These are phyloP conservation scores for Gymnopilus junonius DNA, from an alignment of 768 basidiomycete species.

Conservation along the genomic window DNA sequence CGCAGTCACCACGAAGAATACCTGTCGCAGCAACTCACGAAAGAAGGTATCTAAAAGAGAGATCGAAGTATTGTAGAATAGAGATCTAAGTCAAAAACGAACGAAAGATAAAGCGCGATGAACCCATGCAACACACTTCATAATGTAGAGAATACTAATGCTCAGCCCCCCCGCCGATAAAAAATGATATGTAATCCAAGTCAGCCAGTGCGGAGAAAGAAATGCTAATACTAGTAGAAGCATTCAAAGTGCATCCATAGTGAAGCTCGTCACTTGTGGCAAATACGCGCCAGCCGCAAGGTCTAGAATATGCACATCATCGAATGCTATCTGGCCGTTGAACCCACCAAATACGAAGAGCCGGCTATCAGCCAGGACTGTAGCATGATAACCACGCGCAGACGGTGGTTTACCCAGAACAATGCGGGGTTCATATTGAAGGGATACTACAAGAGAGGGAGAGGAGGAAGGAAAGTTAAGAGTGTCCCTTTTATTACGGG, in stretches of 20 bases:
- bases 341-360: constrained; percentile 89
- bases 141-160: no score
- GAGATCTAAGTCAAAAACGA: background rate
- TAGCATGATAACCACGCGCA: constrained; percentile 83
- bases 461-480: background rate
- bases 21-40: background rate
- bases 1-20: background rate
- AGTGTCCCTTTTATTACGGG: no score
- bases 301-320: constrained; percentile 87
- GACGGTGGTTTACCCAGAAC: constrained; percentile 71
- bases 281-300: constrained; percentile 87
- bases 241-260: constrained; percentile 46
- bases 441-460: constrained; percentile 57
- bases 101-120: background rate
- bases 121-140: background rate
- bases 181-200: background rate
- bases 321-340: constrained; percentile 82
- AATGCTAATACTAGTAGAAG: background rate
- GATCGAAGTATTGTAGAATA: background rate
- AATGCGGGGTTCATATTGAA: constrained; percentile 80
- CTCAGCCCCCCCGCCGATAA: no score
- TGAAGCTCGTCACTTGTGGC: constrained; percentile 85
- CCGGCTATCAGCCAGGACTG: constrained; percentile 82
- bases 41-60: background rate
- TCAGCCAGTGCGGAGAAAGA: no score